Base-by-base conservation (phyloP, 2,329 filamentous ascomycete genomes). In the Monosporascus sp. region DNA sequence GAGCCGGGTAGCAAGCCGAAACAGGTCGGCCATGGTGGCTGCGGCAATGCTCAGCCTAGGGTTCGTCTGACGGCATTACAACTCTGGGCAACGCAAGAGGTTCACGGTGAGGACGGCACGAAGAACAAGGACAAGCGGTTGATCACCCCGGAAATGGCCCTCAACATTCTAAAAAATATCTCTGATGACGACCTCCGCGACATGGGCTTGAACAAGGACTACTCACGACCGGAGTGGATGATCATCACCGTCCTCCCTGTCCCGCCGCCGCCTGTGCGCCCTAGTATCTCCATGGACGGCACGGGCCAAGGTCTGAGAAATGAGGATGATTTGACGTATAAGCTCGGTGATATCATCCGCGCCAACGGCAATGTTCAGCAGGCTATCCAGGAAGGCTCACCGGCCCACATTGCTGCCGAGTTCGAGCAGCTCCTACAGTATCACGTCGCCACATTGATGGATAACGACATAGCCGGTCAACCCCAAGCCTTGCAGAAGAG, bases 261-360 rank as follows among this genome's bases (percentile, higher is more conserved):
- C 0, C 94, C 94, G 1, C 94, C 94, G 3, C 94, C 94, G 48
- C 92, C 94, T 3, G 95, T 99, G 38, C 88, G 94, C 52, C 94
- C 94, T 5, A 97, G 91, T 79, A 96, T 99, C 63, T 95, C 93
- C 22, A 93, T 97, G 76, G 95, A 97, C 67, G 92, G 94, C 50
- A 96, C 91, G 44, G 89, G 90, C 51, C 89, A 90, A 60, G 94
- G 94, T 58, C 86, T 93, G 78, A 88, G 94, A 58, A 94, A 94
- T 68, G 94, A 99, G 74, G 94, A 99, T 71, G 95, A 99, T 79
- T 82, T 99, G 81, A 99, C 94, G 0, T 99, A 97, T 82, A 99
- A 99, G 75, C 79, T 99, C 35, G 92, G 92, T 65, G 94, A 99
- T 73, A 97, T 99, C 65, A 94, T 99, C 63, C 91, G 94, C 61